Conservation (phyloP, 148 eudicot species). For the Polygonum aviculare region DNA sequence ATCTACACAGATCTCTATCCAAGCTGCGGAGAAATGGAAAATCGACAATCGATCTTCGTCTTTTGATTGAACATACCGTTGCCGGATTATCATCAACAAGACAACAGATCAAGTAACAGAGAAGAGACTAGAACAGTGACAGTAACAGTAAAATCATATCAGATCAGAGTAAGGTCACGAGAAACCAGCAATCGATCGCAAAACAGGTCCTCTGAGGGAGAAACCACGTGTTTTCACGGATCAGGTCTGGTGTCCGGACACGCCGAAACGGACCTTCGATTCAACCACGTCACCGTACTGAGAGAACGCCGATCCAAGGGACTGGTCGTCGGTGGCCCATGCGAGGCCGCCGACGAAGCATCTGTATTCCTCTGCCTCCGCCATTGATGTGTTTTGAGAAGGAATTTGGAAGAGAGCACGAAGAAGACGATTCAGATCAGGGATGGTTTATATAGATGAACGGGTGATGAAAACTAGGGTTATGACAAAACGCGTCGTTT, state of each 20-base stretch:
- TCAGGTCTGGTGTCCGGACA: conserved; percentile 39
- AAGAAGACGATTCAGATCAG: conserved; percentile 1
- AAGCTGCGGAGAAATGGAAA: not conserved
- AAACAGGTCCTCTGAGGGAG: conserved; percentile 1
- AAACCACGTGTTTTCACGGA: conserved; percentile 12
- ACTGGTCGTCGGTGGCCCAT: conserved; percentile 65
- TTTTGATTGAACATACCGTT: conserved; percentile 76
- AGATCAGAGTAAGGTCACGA: conserved; percentile 18
- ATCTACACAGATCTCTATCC: not conserved
- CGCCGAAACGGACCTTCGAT: conserved; percentile 66
- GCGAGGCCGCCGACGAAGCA: conserved; percentile 95
- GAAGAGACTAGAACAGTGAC: conserved; percentile 34
- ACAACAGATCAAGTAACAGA: conserved; percentile 38
- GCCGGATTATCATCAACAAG: conserved; percentile 28
- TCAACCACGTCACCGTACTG: conserved; percentile 53
- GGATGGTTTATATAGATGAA: not conserved
- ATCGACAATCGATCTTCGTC: conserved; percentile 39
- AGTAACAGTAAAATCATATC: conserved; percentile 16
- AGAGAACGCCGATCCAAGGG: conserved; percentile 55
- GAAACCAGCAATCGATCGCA: conserved; percentile 12
- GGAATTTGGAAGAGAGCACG: not conserved
- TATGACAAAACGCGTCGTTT: conserved; percentile 8
- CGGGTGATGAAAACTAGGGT: conserved; percentile 10
- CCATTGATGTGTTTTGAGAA: conserved; percentile 22
- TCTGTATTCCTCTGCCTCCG: conserved; percentile 57